Base-by-base conservation (phyloP, 1,139 yeast species). In the Hanseniaspora uvarum region DNA sequence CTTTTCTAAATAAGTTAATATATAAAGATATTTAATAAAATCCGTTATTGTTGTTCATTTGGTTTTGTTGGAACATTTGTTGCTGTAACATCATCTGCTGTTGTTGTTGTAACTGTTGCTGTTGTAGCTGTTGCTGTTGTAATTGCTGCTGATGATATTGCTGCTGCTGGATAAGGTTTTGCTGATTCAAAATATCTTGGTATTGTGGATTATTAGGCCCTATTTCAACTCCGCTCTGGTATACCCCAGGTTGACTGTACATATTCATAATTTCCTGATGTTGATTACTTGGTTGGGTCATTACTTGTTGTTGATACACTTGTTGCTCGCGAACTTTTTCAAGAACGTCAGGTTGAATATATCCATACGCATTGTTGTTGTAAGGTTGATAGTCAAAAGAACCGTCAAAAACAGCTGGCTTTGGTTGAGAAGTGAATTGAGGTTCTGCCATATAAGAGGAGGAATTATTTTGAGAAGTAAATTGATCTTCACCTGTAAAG, bases 141-240 rank as follows among this genome's bases (percentile, higher is more conserved):
- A 53, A 61, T 36, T 58, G 64, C 48, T 57, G 68, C 41, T 62
- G 72, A 54, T 60, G 67, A 51, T 56, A 65, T 52, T 55, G 63
- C 55, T 60, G 63, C 43, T 36, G 58, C 33, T 21, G 60, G 43
- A 52, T 61, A 48, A 53, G 63, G 30, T 58, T 65, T 56, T 62
- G 72, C 46, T 59, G 63, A 57, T 60, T 65, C 47, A 58, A 61
- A 16, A 59, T 54, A 56, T 75, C 78, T 58, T 74, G 79, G 58
- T 63, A 68, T 43, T 62, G 70, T 49, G 63, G 68, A 60, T 60
- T 65, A 56, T 55, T 62, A 47, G 58, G 67, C 40, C 53, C 63
- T 45, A 62, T 57, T 55, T 61, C 64, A 28, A 66, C 68, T 1
- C 66, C 62, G 16, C 64, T 59, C 33, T 67, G 56, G 58, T 62